Conservation (phyloP, 2,329 filamentous ascomycete species). For the Albophoma yamanashiensis region DNA sequence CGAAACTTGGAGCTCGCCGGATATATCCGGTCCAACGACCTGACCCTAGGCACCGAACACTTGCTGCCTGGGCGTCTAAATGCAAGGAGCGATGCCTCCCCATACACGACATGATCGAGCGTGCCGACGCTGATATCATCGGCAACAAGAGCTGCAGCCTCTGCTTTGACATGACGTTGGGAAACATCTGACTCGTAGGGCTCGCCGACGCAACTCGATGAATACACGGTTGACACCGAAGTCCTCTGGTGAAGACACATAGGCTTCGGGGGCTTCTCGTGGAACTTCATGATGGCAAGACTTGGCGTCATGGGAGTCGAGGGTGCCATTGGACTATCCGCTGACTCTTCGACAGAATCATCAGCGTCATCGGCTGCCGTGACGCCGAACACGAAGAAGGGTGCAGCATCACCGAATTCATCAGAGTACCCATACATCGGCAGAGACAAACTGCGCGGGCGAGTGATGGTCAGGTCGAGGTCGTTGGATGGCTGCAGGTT, state of each 20-base stretch:
- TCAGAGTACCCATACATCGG: constrained; percentile 35
- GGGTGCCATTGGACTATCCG: constrained; percentile 5
- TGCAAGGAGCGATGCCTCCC: constrained; percentile 28
- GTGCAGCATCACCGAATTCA: constrained; percentile 30
- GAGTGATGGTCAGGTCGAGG: constrained; percentile 32
- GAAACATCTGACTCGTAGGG: constrained; percentile 11
- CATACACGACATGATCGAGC: constrained; percentile 26
- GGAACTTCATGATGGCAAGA: constrained; percentile 18
- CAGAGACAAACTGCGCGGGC: constrained; percentile 38
- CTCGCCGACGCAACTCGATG: constrained; percentile 25
- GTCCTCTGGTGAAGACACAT: constrained; percentile 7
- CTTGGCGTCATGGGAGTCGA: constrained; percentile 9
- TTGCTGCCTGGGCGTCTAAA: constrained; percentile 17
- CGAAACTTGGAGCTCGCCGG: constrained; percentile 17
- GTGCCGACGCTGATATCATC: constrained; percentile 22
- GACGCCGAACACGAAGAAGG: constrained; percentile 38
- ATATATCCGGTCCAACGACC: constrained; percentile 26
- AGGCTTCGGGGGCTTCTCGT: constrained; percentile 8
- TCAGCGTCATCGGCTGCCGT: constrained; percentile 10
- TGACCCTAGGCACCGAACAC: constrained; percentile 18
- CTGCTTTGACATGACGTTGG: constrained; percentile 9
- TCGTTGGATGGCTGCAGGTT: constrained; percentile 39
- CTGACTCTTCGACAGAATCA: constrained; percentile 5
- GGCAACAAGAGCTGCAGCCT: constrained; percentile 19
- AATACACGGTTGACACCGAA: constrained; percentile 11